phyloP scores from a whole-genome alignment of 2,329 filamentous ascomycete genomes.

The Aspergillus tanneri region DNA sequence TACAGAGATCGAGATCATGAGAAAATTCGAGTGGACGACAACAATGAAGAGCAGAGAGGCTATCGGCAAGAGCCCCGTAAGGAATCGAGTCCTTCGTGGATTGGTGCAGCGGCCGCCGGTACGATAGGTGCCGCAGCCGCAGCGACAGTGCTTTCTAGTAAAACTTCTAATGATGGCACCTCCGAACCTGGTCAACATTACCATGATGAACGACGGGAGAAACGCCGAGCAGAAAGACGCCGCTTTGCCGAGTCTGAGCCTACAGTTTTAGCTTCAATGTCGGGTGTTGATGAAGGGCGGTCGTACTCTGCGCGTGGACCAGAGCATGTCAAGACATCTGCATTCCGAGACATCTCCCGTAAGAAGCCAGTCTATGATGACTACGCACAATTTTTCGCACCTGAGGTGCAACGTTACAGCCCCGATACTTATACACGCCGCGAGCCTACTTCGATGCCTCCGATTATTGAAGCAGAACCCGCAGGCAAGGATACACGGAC shows the following conservation, averaged over 20 bases:
- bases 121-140: constrained; percentile 51
- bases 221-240: constrained; percentile 43
- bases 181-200: constrained; percentile 35
- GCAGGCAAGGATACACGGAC: constrained; percentile 20
- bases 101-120: constrained; percentile 48
- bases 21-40: constrained; percentile 14
- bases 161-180: constrained; percentile 27
- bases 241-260: constrained; percentile 23
- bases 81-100: constrained; percentile 37
- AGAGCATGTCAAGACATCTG: constrained; percentile 26
- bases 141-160: constrained; percentile 42
- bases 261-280: constrained; percentile 26
- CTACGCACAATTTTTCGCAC: constrained; percentile 45
- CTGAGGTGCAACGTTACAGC: constrained; percentile 40
- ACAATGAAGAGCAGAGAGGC: constrained; percentile 6
- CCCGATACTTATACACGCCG: constrained; percentile 36
- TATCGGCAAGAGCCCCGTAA: constrained; percentile 5
- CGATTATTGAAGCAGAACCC: constrained; percentile 34
- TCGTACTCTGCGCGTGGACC: constrained; percentile 14
- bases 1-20: constrained; percentile 24
- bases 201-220: constrained; percentile 38
- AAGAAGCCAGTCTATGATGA: constrained; percentile 41
- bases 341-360: constrained; percentile 30
- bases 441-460: constrained; percentile 25
- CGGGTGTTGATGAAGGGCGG: constrained; percentile 23